These are phyloP conservation scores for Aureobasidium leucospermi DNA, from an alignment of 2,329 filamentous ascomycete genomes.

Conservation along the genomic window DNA sequence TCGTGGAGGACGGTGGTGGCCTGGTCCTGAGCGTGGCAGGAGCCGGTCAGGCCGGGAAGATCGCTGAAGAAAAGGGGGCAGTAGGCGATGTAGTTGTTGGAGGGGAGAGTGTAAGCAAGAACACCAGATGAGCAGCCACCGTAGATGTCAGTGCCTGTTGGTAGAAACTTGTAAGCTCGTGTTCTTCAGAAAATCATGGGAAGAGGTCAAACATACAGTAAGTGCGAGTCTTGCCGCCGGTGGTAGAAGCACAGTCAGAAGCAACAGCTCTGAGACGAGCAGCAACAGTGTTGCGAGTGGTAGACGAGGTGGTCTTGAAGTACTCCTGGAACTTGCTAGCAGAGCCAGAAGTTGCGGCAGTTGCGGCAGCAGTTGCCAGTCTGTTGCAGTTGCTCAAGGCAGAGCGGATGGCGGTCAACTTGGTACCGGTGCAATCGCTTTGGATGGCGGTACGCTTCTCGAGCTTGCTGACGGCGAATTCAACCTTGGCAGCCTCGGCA, in stretches of 20 bases:
- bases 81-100: slow-evolving; percentile 51
- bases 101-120: slow-evolving; percentile 56
- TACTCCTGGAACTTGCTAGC: slow-evolving; percentile 50
- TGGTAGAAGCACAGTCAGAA: slow-evolving; percentile 47
- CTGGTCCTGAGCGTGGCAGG: slow-evolving; percentile 59
- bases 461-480: slow-evolving; percentile 36
- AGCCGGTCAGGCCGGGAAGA: slow-evolving; percentile 42
- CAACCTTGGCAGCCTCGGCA: slow-evolving; percentile 43
- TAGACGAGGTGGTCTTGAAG: slow-evolving; percentile 52
- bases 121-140: slow-evolving; percentile 45
- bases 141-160: slow-evolving; percentile 41
- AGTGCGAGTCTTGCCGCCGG: slow-evolving; percentile 42
- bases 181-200: not conserved
- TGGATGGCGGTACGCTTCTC: slow-evolving; percentile 47
- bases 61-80: slow-evolving; percentile 53
- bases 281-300: slow-evolving; percentile 44
- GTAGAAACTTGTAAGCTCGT: not conserved
- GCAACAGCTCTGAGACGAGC: slow-evolving; percentile 47
- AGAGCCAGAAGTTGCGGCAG: slow-evolving; percentile 43
- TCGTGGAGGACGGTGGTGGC: slow-evolving; percentile 60
- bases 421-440: slow-evolving; percentile 47
- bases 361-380: slow-evolving; percentile 47
- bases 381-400: slow-evolving; percentile 49
- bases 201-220: slow-evolving; percentile 40
- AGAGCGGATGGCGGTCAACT: slow-evolving; percentile 37